Evolutionary conservation across 73 alveolate species (phyloP).

Genomic region (Vitrella brassicaformis): DNA sequence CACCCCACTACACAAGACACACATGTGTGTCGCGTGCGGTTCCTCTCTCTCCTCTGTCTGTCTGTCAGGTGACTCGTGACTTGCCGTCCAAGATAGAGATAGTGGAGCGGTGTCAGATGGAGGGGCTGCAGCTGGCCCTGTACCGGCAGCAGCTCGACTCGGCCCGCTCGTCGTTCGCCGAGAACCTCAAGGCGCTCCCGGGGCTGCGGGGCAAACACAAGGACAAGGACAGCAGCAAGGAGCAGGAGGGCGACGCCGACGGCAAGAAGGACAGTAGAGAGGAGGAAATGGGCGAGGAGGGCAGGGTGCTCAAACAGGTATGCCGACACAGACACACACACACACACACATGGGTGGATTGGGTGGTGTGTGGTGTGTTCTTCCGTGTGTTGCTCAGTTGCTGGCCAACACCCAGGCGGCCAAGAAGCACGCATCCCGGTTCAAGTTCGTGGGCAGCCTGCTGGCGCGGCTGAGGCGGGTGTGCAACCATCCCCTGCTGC

Average conservation of each 20-base stretch:
- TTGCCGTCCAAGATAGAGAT: background rate
- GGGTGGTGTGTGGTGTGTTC: too few relatives aligned
- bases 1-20: background rate
- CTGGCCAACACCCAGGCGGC: too few relatives aligned
- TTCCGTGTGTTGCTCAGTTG: too few relatives aligned
- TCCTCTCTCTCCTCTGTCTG: too few relatives aligned
- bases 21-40: background rate
- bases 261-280: background rate
- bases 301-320: too few relatives aligned
- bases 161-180: too few relatives aligned
- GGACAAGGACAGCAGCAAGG: background rate
- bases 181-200: too few relatives aligned
- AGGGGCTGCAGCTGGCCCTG: background rate
- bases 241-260: background rate
- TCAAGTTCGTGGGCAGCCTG: conserved; percentile 8
- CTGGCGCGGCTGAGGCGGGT: conserved; percentile 21
- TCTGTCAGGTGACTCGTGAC: background rate
- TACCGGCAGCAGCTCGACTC: background rate
- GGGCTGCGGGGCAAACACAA: background rate
- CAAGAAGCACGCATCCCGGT: too few relatives aligned
- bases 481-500: background rate
- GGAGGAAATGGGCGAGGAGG: background rate
- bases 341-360: too few relatives aligned
- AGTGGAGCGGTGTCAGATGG: background rate
- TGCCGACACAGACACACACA: too few relatives aligned